These are phyloP conservation scores for Gracilaria domingensis DNA, from an alignment of 23 red algal species.

Conservation along the genomic window DNA sequence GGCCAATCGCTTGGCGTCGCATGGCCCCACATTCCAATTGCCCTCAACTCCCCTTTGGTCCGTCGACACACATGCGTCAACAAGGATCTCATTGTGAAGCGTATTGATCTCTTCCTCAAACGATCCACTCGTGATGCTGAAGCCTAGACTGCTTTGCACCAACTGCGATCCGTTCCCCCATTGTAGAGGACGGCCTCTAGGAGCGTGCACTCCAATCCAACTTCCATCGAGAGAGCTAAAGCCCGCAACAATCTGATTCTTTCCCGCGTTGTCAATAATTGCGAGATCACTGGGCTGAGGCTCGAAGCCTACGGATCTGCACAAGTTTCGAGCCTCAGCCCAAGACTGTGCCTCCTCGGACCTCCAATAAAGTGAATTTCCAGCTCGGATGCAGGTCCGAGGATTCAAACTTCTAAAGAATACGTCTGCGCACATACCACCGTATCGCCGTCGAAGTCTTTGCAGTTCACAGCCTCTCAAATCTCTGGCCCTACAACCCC, in stretches of 20 bases:
- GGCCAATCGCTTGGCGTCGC: constrained; percentile 16
- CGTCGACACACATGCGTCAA: constrained; percentile 27
- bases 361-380: background rate
- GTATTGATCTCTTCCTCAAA: constrained; percentile 8
- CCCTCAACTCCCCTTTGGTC: constrained; percentile 18
- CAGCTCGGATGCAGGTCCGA: constrained; percentile 14
- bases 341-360: background rate
- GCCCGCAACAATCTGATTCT: constrained; percentile 20
- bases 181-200: background rate
- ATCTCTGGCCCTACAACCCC: constrained; percentile 3
- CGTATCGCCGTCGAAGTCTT: constrained; percentile 18
- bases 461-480: constrained; percentile 15
- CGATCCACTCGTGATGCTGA: constrained; percentile 12
- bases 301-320: background rate
- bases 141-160: background rate
- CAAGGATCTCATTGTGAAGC: constrained; percentile 13
- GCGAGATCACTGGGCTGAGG: constrained; percentile 22
- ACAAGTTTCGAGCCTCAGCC: background rate
- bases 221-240: constrained; percentile 20
- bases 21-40: constrained; percentile 40
- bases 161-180: constrained; percentile 4
- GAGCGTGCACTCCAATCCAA: constrained; percentile 26
- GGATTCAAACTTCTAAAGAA: background rate
- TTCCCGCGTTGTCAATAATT: constrained; percentile 1
- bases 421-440: constrained; percentile 29